phyloP scores from a whole-genome alignment of 768 basidiomycete species.

The Pisolithus marmoratus region DNA sequence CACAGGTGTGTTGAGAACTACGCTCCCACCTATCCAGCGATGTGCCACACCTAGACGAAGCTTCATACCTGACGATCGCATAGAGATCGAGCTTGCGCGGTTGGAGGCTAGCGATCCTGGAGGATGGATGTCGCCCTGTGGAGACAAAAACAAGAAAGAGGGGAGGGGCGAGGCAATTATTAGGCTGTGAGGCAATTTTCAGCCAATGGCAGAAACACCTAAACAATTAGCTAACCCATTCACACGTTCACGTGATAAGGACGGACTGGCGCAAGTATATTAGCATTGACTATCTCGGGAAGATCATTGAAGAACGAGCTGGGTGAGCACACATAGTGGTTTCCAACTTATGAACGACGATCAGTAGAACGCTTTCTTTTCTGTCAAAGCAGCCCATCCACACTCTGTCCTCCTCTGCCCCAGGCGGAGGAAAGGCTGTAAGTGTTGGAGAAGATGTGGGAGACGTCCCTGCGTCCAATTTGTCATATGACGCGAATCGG shows the following conservation, averaged over 20 bases:
- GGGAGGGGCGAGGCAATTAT: conserved; percentile 35
- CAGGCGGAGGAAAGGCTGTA: background rate
- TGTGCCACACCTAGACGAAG: background rate
- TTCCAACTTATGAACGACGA: background rate
- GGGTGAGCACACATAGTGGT: conserved; percentile 7
- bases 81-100: background rate
- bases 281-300: too few relatives aligned
- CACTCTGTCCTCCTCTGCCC: background rate
- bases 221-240: background rate
- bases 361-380: conserved; percentile 7
- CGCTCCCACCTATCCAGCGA: conserved; percentile 27
- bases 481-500: background rate
- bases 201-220: conserved; percentile 31
- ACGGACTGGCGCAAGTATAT: too few relatives aligned
- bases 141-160: background rate
- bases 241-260: conserved; percentile 12
- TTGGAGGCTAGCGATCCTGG: background rate
- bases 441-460: conserved; percentile 6
- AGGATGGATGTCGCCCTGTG: background rate
- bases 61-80: background rate
- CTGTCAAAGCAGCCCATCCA: conserved; percentile 3
- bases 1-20: conserved; percentile 31
- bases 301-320: conserved; percentile 57
- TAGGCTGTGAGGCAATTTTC: conserved; percentile 15
- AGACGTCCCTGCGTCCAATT: background rate